Percentiles rank a stretch among this genome's conserved stretches.
Conservation (phyloP, 495 filamentous ascomycete species). For the Trichoderma parareesei region DNA sequence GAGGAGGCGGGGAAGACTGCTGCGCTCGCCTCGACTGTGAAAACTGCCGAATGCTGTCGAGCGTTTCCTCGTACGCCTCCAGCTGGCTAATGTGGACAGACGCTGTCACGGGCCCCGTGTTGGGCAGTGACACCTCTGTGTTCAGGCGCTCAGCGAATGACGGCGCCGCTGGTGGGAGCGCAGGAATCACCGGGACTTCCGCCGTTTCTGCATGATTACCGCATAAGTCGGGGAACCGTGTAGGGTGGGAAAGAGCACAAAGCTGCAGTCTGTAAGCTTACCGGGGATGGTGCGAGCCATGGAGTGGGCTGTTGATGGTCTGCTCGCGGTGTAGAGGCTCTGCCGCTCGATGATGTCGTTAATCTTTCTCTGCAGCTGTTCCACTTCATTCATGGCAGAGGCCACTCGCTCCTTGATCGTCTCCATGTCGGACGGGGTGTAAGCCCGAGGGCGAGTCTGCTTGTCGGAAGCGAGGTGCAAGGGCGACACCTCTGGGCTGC, state of each 20-base stretch:
- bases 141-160: conserved; percentile 43
- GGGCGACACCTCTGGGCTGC: conserved; percentile 15
- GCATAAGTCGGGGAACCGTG: background rate
- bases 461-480: conserved; percentile 23
- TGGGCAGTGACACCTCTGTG: conserved; percentile 12
- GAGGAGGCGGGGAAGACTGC: conserved; percentile 29
- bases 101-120: background rate
- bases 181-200: conserved; percentile 39
- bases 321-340: conserved; percentile 41
- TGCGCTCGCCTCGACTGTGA: background rate
- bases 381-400: conserved; percentile 43
- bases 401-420: conserved; percentile 43
- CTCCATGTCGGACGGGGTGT: conserved; percentile 29
- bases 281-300: conserved; percentile 9
- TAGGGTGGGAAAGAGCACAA: background rate
- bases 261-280: conserved; percentile 1
- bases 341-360: conserved; percentile 45
- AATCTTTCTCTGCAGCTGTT: conserved; percentile 43
- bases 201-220: conserved; percentile 24
- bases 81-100: conserved; percentile 4
- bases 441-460: conserved; percentile 24
- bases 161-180: conserved; percentile 36
- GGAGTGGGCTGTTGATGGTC: conserved; percentile 36
- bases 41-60: background rate
- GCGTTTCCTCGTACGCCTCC: conserved; percentile 15